phyloP scores from a whole-genome alignment of 257 asterid genomes.

The Anisodus tanguticus region DNA sequence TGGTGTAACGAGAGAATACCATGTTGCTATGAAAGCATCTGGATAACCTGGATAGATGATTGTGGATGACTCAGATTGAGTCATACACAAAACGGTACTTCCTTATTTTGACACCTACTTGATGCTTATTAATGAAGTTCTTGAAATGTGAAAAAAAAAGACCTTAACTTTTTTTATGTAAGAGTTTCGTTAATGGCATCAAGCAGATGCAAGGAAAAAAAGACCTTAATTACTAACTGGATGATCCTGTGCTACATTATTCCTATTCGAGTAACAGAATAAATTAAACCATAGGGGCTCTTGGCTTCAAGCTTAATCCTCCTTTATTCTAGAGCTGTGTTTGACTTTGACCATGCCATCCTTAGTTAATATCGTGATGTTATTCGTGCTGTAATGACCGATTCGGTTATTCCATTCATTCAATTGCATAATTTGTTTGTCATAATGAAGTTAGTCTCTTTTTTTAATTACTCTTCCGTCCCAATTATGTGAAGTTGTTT shows the following conservation, averaged over 20 bases:
- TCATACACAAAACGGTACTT: neutral
- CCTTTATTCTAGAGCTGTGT: slow-evolving; percentile 6
- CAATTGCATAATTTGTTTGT: neutral
- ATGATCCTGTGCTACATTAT: neutral
- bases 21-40: neutral
- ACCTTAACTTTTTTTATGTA: too few relatives aligned
- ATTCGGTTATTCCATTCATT: neutral
- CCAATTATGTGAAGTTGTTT: too few relatives aligned
- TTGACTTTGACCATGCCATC: neutral
- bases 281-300: neutral
- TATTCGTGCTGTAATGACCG: neutral
- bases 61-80: neutral
- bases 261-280: neutral
- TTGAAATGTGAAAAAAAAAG: neutral
- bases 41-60: neutral
- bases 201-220: neutral
- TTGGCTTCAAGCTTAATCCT: neutral
- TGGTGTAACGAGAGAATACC: neutral
- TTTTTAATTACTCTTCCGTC: too few relatives aligned
- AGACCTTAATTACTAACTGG: neutral
- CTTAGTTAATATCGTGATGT: neutral
- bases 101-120: neutral
- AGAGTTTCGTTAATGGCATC: too few relatives aligned
- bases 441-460: neutral
- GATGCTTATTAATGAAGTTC: neutral